Base-by-base conservation (phyloP, 2,329 filamentous ascomycete genomes). In the Beauveria sp. region DNA sequence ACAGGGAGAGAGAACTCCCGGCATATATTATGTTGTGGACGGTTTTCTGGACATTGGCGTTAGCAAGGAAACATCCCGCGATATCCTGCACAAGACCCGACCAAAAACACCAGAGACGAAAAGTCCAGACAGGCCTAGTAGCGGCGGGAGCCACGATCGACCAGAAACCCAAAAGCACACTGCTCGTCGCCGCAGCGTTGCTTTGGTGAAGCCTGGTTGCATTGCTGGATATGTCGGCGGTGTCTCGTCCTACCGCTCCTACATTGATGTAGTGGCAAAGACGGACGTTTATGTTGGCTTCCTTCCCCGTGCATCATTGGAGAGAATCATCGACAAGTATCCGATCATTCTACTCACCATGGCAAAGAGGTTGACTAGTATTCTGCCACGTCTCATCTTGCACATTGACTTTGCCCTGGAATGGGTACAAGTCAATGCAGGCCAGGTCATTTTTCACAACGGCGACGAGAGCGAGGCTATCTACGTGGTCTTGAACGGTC, bases 281-380 rank as follows among this genome's bases (percentile, higher is more conserved):
- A 99, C 96, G 0, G 95, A 99, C 74, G 95, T 98, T 2, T 98
- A 97, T 69, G 95, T 99, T 16, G 95, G 95, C 1, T 99, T 99
- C 66, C 78, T 99, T 14, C 95, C 95, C 0, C 84, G 92, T 34
- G 83, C 86, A 0, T 90, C 92, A 0, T 81, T 99, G 30, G 95
- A 99, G 71, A 85, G 92, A 65, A 95, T 99, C 52, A 91, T 96
- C 1, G 95, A 99, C 66, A 87, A 86, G 66, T 95, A 97, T 70
- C 95, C 95, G 0, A 90, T 96, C 46, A 89, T 98, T 3, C 78
- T 99, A 10, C 79, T 99, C 51, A 99, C 96, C 0, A 93, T 99
- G 88, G 95, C 95, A 0, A 99, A 99, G 75, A 83, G 95, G 53
- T 78, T 99, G 63, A 98, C 96, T 0, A 93, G 87, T 64, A 84